These are phyloP conservation scores for Cryptosporidium viatorum DNA, from an alignment of 169 alveolate species.

Conservation along the genomic window DNA sequence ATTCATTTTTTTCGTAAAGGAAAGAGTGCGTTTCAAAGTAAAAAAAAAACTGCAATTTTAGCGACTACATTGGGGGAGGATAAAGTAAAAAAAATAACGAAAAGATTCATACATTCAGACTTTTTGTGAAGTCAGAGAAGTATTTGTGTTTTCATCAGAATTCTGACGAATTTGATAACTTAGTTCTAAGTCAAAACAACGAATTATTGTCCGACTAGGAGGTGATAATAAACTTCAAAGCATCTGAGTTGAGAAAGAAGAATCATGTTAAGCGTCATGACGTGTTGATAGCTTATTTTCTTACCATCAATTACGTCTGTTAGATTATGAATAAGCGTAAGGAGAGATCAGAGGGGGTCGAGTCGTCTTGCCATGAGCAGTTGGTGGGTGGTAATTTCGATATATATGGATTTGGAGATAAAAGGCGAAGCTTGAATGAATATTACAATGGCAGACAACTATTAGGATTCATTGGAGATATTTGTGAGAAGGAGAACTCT, in stretches of 20 bases:
- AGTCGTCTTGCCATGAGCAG: slow-evolving; percentile 2
- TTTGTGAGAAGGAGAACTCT: slow-evolving; percentile 4
- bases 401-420: slow-evolving; percentile 22
- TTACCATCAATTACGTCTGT: background rate
- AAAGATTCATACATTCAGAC: background rate
- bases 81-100: background rate
- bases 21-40: slow-evolving; percentile 26
- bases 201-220: background rate
- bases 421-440: slow-evolving; percentile 43
- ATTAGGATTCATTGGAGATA: background rate
- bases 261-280: slow-evolving; percentile 15
- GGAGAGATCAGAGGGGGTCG: slow-evolving; percentile 46
- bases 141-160: background rate
- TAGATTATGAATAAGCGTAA: slow-evolving; percentile 59
- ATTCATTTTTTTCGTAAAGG: slow-evolving; percentile 1
- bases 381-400: background rate
- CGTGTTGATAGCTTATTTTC: background rate
- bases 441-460: background rate
- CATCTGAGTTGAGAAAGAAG: background rate
- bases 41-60: background rate
- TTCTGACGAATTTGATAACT: background rate
- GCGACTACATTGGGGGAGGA: background rate
- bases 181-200: background rate
- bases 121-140: background rate
- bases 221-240: background rate